A percentile compares a stretch with the other conserved stretches of the same genome.
phyloP scores from a whole-genome alignment of 768 basidiomycete genomes.

The Tulasnella sp. region DNA sequence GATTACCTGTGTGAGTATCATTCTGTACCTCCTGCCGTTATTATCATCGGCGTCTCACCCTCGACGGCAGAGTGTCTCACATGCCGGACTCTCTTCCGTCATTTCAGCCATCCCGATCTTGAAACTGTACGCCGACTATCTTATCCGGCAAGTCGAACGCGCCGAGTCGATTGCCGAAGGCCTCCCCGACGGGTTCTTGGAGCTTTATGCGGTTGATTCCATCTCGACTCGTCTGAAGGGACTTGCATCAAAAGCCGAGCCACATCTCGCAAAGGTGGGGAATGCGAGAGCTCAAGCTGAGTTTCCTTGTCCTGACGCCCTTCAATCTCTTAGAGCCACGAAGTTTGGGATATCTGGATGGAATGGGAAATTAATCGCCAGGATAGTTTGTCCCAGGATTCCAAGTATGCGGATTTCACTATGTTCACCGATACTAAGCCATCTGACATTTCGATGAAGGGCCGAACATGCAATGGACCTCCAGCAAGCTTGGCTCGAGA shows the following conservation, averaged over 20 bases:
- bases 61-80: background rate
- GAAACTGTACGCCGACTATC: background rate
- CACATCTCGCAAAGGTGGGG: constrained; percentile 53
- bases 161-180: background rate
- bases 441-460: constrained; percentile 23
- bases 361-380: constrained; percentile 67
- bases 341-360: constrained; percentile 57
- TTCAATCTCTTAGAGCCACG: constrained; percentile 39
- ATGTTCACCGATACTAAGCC: background rate
- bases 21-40: background rate
- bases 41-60: background rate
- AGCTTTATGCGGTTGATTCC: background rate
- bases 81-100: background rate
- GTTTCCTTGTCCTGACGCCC: background rate
- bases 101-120: constrained; percentile 15
- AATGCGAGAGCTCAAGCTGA: background rate
- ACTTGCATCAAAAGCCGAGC: constrained; percentile 42
- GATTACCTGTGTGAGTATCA: background rate
- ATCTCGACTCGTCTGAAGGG: background rate
- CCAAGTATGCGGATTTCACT: background rate
- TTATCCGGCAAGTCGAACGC: background rate
- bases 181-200: background rate
- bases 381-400: background rate
- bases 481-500: constrained; percentile 46
- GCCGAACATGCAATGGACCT: constrained; percentile 36